Percentiles rank a stretch among this genome's conserved stretches.
Conservation (phyloP, 1,139 yeast species). For the Yamadazyma jaroonii region DNA sequence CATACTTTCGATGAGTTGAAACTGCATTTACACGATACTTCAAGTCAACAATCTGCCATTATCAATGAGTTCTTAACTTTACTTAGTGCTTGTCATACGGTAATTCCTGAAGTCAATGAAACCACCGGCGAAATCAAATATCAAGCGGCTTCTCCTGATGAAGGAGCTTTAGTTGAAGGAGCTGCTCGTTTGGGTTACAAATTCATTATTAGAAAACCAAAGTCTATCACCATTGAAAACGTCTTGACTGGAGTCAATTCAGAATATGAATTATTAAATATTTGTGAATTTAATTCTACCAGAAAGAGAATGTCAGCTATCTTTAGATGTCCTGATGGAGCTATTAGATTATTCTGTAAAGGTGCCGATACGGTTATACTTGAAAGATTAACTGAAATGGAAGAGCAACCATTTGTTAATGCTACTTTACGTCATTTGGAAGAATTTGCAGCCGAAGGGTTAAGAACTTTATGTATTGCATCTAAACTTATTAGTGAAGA, state of each 20-base stretch:
- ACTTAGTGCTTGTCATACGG: conserved; percentile 94
- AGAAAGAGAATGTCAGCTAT: conserved; percentile 97
- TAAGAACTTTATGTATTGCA: conserved; percentile 92
- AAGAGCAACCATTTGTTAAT: conserved; percentile 72
- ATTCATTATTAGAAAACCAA: conserved; percentile 83
- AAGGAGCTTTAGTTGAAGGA: conserved; percentile 97
- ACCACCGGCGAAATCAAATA: conserved; percentile 69
- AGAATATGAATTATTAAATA: conserved; percentile 74
- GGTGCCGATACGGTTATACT: conserved; percentile 98
- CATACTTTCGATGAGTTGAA: conserved; percentile 65
- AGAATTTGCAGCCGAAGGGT: conserved; percentile 95
- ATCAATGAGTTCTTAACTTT: conserved; percentile 82
- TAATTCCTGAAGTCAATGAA: conserved; percentile 80
- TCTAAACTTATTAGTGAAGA: conserved; percentile 74
- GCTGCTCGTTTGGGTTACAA: conserved; percentile 83
- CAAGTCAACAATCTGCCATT: conserved; percentile 52
- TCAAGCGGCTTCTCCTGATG: conserved; percentile 99
- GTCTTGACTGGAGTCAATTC: conserved; percentile 33
- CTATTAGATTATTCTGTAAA: conserved; percentile 83
- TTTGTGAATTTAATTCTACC: conserved; percentile 96
- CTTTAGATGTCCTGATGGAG: conserved; percentile 91
- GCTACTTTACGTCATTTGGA: conserved; percentile 86
- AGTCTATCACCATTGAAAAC: conserved; percentile 66
- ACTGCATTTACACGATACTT: conserved; percentile 29
- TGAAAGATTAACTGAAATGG: conserved; percentile 68